Evolutionary conservation across 768 basidiomycete species (phyloP).

Genomic region (Collybiopsis confluens): DNA sequence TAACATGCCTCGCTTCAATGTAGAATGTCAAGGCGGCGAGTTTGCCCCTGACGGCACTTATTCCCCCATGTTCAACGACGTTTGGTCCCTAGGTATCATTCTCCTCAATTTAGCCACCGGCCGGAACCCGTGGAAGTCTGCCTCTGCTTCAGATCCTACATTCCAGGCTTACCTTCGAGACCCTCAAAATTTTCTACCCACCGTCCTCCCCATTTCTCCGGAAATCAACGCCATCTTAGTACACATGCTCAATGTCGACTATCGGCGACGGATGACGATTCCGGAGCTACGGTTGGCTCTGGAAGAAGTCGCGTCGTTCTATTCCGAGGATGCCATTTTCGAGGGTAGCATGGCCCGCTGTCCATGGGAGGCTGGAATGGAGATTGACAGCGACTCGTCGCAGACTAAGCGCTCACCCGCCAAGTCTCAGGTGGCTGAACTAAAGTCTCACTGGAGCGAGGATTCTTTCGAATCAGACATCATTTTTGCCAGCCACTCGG

Average conservation of each 20-base stretch:
- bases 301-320: slow-evolving; percentile 58
- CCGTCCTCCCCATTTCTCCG: slow-evolving; percentile 75
- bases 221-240: slow-evolving; percentile 72
- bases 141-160: slow-evolving; percentile 76
- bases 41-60: slow-evolving; percentile 66
- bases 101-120: slow-evolving; percentile 94
- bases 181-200: slow-evolving; percentile 75
- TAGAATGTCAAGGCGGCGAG: slow-evolving; percentile 85
- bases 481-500: slow-evolving; percentile 37
- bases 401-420: slow-evolving; percentile 38
- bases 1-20: slow-evolving; percentile 15
- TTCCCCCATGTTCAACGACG: slow-evolving; percentile 84
- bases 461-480: slow-evolving; percentile 45
- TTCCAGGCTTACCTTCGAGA: slow-evolving; percentile 85
- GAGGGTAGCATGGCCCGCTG: slow-evolving; percentile 79
- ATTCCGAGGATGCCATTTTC: slow-evolving; percentile 70
- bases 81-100: slow-evolving; percentile 96
- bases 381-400: slow-evolving; percentile 60
- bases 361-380: slow-evolving; percentile 73
- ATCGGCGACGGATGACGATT: slow-evolving; percentile 49
- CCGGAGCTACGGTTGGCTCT: slow-evolving; percentile 54
- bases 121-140: slow-evolving; percentile 94
- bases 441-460: slow-evolving; percentile 58
- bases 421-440: slow-evolving; percentile 22
- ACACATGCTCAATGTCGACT: slow-evolving; percentile 70